Evolutionary conservation across 176 grass and related monocot genomes (phyloP).

Genomic region (Aechmea fasciata): DNA sequence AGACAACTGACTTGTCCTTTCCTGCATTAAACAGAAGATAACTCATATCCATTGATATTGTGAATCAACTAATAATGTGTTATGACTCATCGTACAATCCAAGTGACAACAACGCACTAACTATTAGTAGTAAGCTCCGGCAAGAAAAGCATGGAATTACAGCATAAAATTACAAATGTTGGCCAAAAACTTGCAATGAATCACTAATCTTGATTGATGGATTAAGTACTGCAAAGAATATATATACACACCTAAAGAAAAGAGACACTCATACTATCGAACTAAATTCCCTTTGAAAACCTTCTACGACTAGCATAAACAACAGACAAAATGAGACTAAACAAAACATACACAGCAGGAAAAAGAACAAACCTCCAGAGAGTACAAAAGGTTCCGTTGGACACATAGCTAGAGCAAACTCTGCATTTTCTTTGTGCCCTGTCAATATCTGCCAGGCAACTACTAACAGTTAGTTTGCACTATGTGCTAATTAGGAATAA

Average conservation of each 20-base stretch:
- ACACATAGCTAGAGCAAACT: slow-evolving; percentile 92
- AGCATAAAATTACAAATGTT: too few relatives aligned
- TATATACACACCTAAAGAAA: neutral
- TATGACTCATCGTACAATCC: too few relatives aligned
- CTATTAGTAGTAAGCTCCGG: too few relatives aligned
- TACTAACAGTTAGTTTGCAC: slow-evolving; percentile 16
- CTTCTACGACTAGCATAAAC: neutral
- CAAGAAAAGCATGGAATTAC: too few relatives aligned
- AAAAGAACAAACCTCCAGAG: slow-evolving; percentile 61
- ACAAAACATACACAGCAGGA: neutral
- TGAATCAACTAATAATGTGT: too few relatives aligned
- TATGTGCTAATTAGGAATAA: slow-evolving; percentile 1
- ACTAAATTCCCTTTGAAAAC: neutral
- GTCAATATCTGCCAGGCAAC: slow-evolving; percentile 57
- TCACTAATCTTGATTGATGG: too few relatives aligned
- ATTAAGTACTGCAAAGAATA: too few relatives aligned
- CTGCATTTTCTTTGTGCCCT: slow-evolving; percentile 88
- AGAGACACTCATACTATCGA: neutral
- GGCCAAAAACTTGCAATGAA: too few relatives aligned
- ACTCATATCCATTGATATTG: neutral
- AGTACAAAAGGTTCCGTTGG: slow-evolving; percentile 80
- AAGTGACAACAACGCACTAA: too few relatives aligned
- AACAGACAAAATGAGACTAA: neutral
- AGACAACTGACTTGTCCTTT: slow-evolving; percentile 83
- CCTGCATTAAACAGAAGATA: slow-evolving; percentile 32